Percentiles rank a stretch among this genome's conserved stretches.
Conservation (phyloP, 129 eudicot genomes). For the Lactuca sativa region DNA sequence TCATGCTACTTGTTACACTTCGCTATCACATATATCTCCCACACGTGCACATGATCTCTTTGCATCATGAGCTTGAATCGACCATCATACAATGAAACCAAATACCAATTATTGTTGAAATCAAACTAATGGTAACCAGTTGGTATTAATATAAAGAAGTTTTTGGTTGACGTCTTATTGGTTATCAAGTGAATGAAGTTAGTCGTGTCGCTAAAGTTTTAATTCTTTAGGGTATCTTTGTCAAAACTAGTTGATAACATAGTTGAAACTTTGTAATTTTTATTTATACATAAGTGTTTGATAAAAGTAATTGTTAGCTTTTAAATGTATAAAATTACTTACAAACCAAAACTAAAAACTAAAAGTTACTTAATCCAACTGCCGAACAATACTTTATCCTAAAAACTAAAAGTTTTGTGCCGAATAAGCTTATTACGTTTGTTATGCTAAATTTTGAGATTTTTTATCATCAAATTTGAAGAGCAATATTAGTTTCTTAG, state of each 20-base stretch:
- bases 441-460: neutral
- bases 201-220: too few relatives aligned
- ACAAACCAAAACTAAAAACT: too few relatives aligned
- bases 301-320: too few relatives aligned
- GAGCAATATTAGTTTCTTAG: neutral
- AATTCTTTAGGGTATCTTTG: too few relatives aligned
- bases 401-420: too few relatives aligned
- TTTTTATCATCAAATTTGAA: neutral
- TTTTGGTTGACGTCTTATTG: neutral
- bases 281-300: too few relatives aligned
- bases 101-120: neutral
- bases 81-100: neutral
- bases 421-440: too few relatives aligned
- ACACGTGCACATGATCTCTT: conserved; percentile 6
- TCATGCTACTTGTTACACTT: neutral
- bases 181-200: neutral
- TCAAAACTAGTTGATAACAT: too few relatives aligned
- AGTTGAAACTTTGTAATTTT: too few relatives aligned
- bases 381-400: too few relatives aligned
- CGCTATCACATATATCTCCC: conserved; percentile 17
- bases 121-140: neutral
- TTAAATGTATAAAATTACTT: too few relatives aligned
- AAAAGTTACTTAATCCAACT: too few relatives aligned
- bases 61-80: neutral
- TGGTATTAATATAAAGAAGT: neutral